phyloP scores from a whole-genome alignment of 1,284 basidiomycete genomes.

The Rhizopogon parksii region DNA sequence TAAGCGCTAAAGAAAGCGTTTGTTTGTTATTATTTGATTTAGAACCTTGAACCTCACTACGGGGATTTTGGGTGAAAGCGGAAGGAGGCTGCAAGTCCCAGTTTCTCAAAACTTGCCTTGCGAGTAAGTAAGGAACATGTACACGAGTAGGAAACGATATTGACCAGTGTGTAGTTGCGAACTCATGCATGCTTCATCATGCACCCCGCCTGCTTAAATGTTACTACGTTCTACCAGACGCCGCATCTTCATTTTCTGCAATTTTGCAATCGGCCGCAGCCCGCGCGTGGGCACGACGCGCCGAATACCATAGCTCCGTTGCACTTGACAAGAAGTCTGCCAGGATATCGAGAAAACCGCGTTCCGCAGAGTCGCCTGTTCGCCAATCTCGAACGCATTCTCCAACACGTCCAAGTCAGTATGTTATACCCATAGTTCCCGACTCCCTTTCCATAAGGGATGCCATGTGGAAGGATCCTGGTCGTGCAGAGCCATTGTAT shows the following conservation, averaged over 20 bases:
- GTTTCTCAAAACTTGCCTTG: not conserved
- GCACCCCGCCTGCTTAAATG: constrained; percentile 35
- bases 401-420: constrained; percentile 1
- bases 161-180: constrained; percentile 7
- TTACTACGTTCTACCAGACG: constrained; percentile 12
- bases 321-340: not conserved
- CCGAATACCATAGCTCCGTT: not conserved
- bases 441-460: constrained; percentile 9
- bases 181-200: constrained; percentile 61
- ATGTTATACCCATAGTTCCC: constrained; percentile 9
- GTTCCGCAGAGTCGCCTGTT: not conserved
- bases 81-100: not conserved
- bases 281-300: constrained; percentile 40
- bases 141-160: not conserved
- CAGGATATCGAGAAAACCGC: not conserved
- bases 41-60: not conserved
- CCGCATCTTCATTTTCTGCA: constrained; percentile 29
- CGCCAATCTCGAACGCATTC: not conserved
- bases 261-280: constrained; percentile 45
- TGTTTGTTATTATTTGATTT: not conserved
- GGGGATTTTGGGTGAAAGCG: not conserved
- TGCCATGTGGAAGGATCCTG: constrained; percentile 12
- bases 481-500: constrained; percentile 3
- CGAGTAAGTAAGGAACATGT: constrained; percentile 6
- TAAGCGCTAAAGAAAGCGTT: not conserved